Conservation (phyloP, 208 protist species). For the Acanthamoeba royreba region DNA sequence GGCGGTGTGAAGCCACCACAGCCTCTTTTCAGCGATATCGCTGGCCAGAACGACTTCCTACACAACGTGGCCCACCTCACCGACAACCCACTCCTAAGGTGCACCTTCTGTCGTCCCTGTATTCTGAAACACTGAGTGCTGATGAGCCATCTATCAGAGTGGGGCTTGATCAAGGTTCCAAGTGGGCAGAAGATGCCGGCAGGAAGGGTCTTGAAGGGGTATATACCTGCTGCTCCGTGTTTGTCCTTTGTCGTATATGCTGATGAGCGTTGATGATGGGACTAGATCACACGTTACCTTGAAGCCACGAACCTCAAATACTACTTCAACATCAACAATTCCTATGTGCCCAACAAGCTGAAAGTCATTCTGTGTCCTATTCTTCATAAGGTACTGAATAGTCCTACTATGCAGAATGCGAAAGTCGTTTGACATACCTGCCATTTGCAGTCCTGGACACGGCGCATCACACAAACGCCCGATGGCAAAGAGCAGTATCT, state of each 20-base stretch:
- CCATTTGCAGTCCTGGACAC: not conserved
- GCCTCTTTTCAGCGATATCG: not conserved
- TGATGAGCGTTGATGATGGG: not conserved
- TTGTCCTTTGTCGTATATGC: not conserved
- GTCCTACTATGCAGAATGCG: not conserved
- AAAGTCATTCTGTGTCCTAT: slow-evolving; percentile 74
- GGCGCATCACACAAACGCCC: not conserved
- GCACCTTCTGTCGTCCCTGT: not conserved
- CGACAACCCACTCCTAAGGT: not conserved
- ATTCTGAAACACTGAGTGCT: not conserved
- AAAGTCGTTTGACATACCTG: not conserved
- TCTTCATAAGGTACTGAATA: slow-evolving; percentile 57
- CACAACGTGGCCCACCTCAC: not conserved
- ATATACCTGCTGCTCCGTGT: not conserved
- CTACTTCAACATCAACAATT: slow-evolving; percentile 82
- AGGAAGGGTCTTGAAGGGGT: slow-evolving; percentile 35
- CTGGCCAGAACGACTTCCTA: not conserved
- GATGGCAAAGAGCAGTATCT: slow-evolving; percentile 3
- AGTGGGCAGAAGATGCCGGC: not conserved
- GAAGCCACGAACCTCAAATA: slow-evolving; percentile 49
- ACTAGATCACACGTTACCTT: slow-evolving; percentile 30
- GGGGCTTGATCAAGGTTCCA: not conserved
- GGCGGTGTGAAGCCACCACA: not conserved
- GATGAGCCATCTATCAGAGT: not conserved
- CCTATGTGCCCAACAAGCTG: slow-evolving; percentile 81